Base-by-base conservation (phyloP, 495 filamentous ascomycete species). In the Penicillium steckii region DNA sequence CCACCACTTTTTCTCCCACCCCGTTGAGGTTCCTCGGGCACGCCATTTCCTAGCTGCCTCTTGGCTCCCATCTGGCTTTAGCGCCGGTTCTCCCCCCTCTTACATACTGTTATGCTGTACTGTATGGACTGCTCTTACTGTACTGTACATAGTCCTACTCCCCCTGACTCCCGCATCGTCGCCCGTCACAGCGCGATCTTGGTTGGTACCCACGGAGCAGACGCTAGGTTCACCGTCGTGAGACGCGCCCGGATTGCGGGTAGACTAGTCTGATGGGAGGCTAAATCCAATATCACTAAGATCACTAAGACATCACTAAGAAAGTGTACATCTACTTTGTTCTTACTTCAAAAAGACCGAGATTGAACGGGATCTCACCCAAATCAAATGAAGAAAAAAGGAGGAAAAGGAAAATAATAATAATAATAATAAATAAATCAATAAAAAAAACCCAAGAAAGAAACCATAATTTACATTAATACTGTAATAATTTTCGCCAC, bases 231-330 rank as follows among this genome's bases (percentile, higher is more conserved):
- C 67, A 70, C 65, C 6, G 44, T 57, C 54, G 18, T 48, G 37
- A 45, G 56, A 57, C 50, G 50, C 53, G 60, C 68, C 62, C 64
- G 59, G 62, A 61, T 65, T 61, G 68, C 71, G 71, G 71, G 71
- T 72, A 74, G 71, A 71, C 71, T 71, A 74, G 68, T 61, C 58
- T 61, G 58, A 55, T 48, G 47, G 45, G 59, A 62, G 65, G 69
- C 71, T 74, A 65, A 59, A 44, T 60, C 64, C 63, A 64, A 60
- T 55, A 53, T 47, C 40, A 53, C 46, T 56, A 56, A 37, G 51
- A 61, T 51, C 57, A 59, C 52, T 22, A 40, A 40, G 37, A 41
- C 18, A 21, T 41, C 38, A 41, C 38, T 41, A 41, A 41, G 19
- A 19, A 41, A 22, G 38, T 41, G 18, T 23, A 41, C 38, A 49